Evolutionary conservation across 2,329 filamentous ascomycete species (phyloP), one percentile per base, ranked within the genome.

Genomic region (Sclerotinia borealis): DNA sequence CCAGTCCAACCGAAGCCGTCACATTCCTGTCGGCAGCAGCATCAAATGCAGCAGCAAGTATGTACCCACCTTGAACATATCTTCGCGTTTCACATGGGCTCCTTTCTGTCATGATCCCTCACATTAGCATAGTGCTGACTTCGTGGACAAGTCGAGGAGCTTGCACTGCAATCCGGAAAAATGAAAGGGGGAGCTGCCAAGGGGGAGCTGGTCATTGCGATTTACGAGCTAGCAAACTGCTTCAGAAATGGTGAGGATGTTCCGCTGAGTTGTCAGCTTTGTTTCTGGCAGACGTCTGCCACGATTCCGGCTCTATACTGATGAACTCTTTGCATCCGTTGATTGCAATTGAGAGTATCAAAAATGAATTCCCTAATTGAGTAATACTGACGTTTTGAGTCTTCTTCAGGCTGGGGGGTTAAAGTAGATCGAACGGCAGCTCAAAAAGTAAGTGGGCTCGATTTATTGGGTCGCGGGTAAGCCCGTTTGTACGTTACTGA

Each of bases 111-210:
- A 63, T 48, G 13, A 34, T 25, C 19, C 27, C 60, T 48, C 43
- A 19, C 34, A 62, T 48, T 62, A 41, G 60, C 27, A 62, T 47
- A 49, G 41, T 58, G 25, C 60, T 63, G 43, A 63, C 60, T 63
- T 39, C 51, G 25, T 58, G 60, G 51, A 45, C 34, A 58, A 63
- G 60, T 99, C 62, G 95, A 99, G 79, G 85, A 90, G 60, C 81
- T 92, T 71, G 95, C 95, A 36, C 85, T 98, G 27, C 82, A 89
- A 69, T 90, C 93, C 10, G 95, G 93, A 19, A 85, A 96, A 77
- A 95, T 92, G 77, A 96, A 95, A 77, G 95, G 95, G 59, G 95
- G 95, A 65, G 89, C 91, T 17, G 93, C 93, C 50, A 99, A 98
- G 78, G 95, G 95, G 65, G 95, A 99, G 80, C 83, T 99, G 60